Evolutionary conservation across 116 monocot species (phyloP), one percentile per base, ranked within the genome.

Genomic region (Zostera marina): DNA sequence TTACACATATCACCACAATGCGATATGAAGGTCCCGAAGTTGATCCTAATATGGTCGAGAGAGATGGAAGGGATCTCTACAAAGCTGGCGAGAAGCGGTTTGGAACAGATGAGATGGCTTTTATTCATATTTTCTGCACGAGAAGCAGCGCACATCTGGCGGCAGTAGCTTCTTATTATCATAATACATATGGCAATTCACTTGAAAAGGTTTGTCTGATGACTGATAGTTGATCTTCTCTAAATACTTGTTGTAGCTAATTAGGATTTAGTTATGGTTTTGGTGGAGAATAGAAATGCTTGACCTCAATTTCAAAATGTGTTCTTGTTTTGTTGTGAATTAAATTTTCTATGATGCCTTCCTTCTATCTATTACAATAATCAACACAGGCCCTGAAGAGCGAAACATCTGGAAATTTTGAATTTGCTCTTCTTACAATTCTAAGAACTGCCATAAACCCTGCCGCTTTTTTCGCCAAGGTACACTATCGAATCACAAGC

Each of bases 401-500:
- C 56, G 87, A 92, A 73, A 86, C 87, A 67, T 92, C 87, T 66
- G 83, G 87, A 54, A 24, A 61, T 53, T 92, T 86, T 60, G 78
- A 80, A 68, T 69, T 69, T 73, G 80, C 83, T 58, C 83, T 92
- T 52, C 73, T 92, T n/a, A 77, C 86, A 4, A 86, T 92, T 21
- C 57, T 87, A 41, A 76, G 92, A 63, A 86, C 86, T 68, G 80
- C 92, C 22, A 70, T 69, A 59, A 86, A 80, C 62, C 92, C 92
- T 62, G 87, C 78, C 16, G 73, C 69, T 43, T 92, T 69, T 54
- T 92, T 92, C 66, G 74, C 32, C 32, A 32, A 32, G 32, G 32
- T 32, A 32, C n/a, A n/a, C 32, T 32, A 32, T 5, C 1, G 32
- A 32, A 32, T 32, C 32, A 32, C 5, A 32, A 32, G 2, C 32